Conservation (phyloP, 345 rosid genomes). For the Linum trigynum region DNA sequence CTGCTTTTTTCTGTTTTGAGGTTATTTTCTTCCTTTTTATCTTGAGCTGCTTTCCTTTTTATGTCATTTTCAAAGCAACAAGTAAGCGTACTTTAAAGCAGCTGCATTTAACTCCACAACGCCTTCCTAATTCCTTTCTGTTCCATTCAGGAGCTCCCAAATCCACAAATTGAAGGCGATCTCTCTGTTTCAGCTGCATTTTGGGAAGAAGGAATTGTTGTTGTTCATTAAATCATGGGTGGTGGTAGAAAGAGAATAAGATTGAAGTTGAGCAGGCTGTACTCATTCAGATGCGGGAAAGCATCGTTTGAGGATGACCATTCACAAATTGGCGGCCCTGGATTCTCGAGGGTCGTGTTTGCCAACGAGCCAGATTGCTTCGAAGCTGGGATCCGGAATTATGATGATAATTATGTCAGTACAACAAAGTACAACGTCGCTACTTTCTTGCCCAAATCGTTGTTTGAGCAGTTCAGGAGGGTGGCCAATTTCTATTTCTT, state of each 20-base stretch:
- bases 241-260: slow-evolving; percentile 32
- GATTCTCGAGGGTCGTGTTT: slow-evolving; percentile 71
- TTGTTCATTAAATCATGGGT: slow-evolving; percentile 36
- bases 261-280: slow-evolving; percentile 62
- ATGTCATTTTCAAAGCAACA: no score
- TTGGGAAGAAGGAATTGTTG: slow-evolving; percentile 6
- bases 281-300: slow-evolving; percentile 48
- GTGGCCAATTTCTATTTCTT: slow-evolving; percentile 88
- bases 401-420: slow-evolving; percentile 51
- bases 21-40: no score
- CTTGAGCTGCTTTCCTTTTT: no score
- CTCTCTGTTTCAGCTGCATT: not conserved
- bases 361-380: slow-evolving; percentile 65
- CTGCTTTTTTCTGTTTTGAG: no score
- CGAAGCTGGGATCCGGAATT: slow-evolving; percentile 46
- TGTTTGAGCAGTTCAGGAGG: slow-evolving; percentile 94
- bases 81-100: not conserved
- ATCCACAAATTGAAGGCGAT: not conserved
- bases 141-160: not conserved
- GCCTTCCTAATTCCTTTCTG: not conserved
- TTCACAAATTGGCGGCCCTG: slow-evolving; percentile 70
- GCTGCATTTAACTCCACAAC: slow-evolving; percentile 1
- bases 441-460: slow-evolving; percentile 79
- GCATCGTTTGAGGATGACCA: slow-evolving; percentile 57
- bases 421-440: slow-evolving; percentile 72